phyloP scores from a whole-genome alignment of 2,329 filamentous ascomycete genomes.

The Magnaporthiopsis poae region DNA sequence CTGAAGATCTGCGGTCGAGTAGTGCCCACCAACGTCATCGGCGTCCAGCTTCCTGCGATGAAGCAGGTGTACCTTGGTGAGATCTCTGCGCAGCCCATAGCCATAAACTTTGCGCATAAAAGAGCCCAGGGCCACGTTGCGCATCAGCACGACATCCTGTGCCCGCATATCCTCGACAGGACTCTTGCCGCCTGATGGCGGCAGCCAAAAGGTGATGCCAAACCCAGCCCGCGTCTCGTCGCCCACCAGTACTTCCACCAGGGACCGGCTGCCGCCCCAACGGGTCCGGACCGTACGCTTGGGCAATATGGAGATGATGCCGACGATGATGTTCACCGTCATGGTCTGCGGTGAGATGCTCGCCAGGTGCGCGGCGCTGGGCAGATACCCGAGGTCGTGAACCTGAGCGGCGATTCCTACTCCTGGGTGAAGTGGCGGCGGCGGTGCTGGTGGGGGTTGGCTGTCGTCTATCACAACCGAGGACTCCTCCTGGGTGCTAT shows the following conservation, averaged over 20 bases:
- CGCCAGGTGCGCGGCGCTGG: conserved; percentile 53
- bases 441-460: neutral
- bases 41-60: conserved; percentile 44
- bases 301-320: conserved; percentile 61
- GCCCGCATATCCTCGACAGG: conserved; percentile 42
- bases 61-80: conserved; percentile 61
- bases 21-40: conserved; percentile 46
- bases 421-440: conserved; percentile 13
- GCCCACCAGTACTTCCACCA: conserved; percentile 70
- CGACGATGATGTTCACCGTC: conserved; percentile 72
- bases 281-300: conserved; percentile 59
- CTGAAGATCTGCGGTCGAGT: conserved; percentile 41
- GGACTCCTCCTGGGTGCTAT: conserved; percentile 12
- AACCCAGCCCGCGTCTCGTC: conserved; percentile 80
- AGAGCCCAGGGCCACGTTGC: conserved; percentile 66
- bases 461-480: neutral
- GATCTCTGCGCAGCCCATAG: conserved; percentile 62
- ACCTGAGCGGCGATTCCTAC: conserved; percentile 30
- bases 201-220: conserved; percentile 73
- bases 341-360: conserved; percentile 69
- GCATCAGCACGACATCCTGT: conserved; percentile 69
- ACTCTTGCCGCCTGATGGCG: conserved; percentile 18
- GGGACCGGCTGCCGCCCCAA: conserved; percentile 50
- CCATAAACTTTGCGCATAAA: conserved; percentile 75
- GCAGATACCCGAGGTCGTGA: conserved; percentile 59